A percentile compares a stretch with the other conserved stretches of the same genome.
Evolutionary conservation across 1,139 yeast genomes (phyloP).

Genomic region (Protomyces pachydermus): DNA sequence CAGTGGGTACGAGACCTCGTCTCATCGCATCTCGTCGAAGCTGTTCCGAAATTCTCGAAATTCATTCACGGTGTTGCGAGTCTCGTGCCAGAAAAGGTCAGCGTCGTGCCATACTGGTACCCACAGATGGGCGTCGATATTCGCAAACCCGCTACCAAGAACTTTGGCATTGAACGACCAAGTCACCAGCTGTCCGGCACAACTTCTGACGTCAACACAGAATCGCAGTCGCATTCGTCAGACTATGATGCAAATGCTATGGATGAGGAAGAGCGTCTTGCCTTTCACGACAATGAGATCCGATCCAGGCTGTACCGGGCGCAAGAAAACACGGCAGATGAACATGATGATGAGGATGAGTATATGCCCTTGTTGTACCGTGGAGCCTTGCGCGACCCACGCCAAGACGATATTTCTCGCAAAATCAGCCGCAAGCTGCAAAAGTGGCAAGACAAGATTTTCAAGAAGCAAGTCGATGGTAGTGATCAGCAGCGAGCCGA

Average conservation of each 20-base stretch:
- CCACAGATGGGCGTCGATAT: conserved; percentile 98
- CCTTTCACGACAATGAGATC: conserved; percentile 28
- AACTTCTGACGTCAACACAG: conserved; percentile 38
- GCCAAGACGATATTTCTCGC: conserved; percentile 15
- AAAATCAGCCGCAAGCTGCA: conserved; percentile 5
- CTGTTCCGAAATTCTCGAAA: conserved; percentile 95
- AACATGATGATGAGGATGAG: conserved; percentile 26
- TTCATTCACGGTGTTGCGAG: conserved; percentile 94
- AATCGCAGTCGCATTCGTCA: conserved; percentile 40
- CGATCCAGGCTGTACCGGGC: conserved; percentile 13
- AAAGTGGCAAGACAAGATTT: conserved; percentile 1
- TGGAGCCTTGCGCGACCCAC: conserved; percentile 7
- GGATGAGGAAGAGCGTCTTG: conserved; percentile 38
- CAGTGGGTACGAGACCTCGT: conserved; percentile 92
- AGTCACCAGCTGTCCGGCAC: conserved; percentile 43
- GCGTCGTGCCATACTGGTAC: conserved; percentile 88
- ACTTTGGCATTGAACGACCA: conserved; percentile 60
- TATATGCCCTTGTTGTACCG: conserved; percentile 20
- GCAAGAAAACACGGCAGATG: conserved; percentile 3
- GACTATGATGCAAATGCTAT: conserved; percentile 42
- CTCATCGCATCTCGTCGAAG: conserved; percentile 88
- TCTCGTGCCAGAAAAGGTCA: conserved; percentile 72
- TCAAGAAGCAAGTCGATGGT: neutral
- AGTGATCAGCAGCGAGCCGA: conserved; percentile 9
- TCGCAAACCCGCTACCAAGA: conserved; percentile 73